Base-by-base conservation (phyloP, 331 rosid genomes). In the Acacia concinna region DNA sequence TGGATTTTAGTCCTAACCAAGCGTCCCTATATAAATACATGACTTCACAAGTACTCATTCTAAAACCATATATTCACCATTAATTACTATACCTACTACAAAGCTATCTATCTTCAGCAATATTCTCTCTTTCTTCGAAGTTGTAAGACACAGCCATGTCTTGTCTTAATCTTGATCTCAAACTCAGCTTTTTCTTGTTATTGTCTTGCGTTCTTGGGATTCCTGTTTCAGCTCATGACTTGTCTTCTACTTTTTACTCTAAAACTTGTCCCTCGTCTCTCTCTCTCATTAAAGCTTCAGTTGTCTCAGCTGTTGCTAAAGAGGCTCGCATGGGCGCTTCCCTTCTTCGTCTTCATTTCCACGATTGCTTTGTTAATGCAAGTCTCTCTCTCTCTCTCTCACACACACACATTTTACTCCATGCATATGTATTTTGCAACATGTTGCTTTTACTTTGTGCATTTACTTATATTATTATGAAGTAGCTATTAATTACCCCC, bases 291-390 rank as follows among this genome's bases (percentile, higher is more conserved):
- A 85, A 51, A 35, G 27, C 81, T 0, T 90, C 80, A 1, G 86
- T 91, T 0, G 0, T 1, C 34, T 43, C 90, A 23, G 95, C 97
- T 1, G 89, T 93, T 0, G 35, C n/a, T 15, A 83, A 31, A 0
- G 98, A 93, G 69, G 35, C 67, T 44, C 93, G 98, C 81, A 90
- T 91, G 97, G 98, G 98, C 0, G 98, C 97, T 0, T 93, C 98
- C 30, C 60, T 93, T 38, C 98, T 91, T 0, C 98, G 97, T 49
- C 98, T 93, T 78, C 97, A 93, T 75, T 93, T 93, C 77, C 98
- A 93, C 68, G 98, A 93, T 52, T 93, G 98, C 74, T 93, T 93
- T 83, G 98, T 93, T 76, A 90, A 90, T 79, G 98, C 84, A 86
- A 83, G 95, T 88, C 76, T 51, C n/a, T 7, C 59, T 51, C 20